A percentile compares a stretch with the other conserved stretches of the same genome.
phyloP scores from a whole-genome alignment of 129 eudicot species.

The Logfia minima region DNA sequence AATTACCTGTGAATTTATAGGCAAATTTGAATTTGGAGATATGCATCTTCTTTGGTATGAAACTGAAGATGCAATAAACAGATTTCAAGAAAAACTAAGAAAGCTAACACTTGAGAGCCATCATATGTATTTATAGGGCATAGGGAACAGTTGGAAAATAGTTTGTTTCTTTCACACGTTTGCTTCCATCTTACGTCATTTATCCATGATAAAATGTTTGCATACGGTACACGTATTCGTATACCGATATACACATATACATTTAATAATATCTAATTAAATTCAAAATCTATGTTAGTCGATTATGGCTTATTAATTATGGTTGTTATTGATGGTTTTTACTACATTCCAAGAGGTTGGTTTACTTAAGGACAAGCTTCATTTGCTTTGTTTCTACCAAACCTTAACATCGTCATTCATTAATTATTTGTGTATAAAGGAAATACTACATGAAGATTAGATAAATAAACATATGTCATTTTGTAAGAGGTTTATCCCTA shows the following conservation, averaged over 20 bases:
- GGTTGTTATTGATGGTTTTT: conserved; percentile 6
- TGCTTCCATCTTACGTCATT: conserved; percentile 31
- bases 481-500: conserved; percentile 23
- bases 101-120: conserved; percentile 24
- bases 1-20: conserved; percentile 17
- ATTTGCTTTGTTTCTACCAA: conserved; percentile 33
- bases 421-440: conserved; percentile 21
- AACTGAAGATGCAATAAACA: conserved; percentile 18
- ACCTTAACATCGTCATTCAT: conserved; percentile 23
- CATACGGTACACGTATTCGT: background rate
- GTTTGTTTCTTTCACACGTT: conserved; percentile 33
- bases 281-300: background rate
- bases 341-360: conserved; percentile 25
- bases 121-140: conserved; percentile 34
- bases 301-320: background rate
- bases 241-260: background rate
- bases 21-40: conserved; percentile 34
- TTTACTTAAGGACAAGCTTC: conserved; percentile 30
- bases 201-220: conserved; percentile 1
- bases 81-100: conserved; percentile 20
- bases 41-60: conserved; percentile 24
- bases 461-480: conserved; percentile 22
- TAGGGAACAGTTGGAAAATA: conserved; percentile 23
- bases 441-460: conserved; percentile 8
- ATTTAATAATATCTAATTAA: background rate